phyloP scores from a whole-genome alignment of 176 grass and related monocot genomes.

The Urochloa ruziziensis region DNA sequence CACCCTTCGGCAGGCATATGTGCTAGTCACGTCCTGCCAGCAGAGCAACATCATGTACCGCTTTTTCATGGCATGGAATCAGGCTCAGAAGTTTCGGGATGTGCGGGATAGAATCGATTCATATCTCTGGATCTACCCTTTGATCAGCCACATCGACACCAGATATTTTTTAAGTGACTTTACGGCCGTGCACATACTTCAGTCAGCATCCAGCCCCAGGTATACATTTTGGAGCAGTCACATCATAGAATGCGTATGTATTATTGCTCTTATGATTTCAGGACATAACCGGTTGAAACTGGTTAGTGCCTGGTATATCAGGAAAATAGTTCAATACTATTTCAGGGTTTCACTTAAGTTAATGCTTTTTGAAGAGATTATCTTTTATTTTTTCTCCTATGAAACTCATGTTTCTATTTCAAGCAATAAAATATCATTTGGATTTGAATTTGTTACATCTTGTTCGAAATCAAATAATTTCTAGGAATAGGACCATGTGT shows the following conservation, averaged over 20 bases:
- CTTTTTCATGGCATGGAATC: slow-evolving; percentile 23
- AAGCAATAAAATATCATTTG: background rate
- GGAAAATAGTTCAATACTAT: background rate
- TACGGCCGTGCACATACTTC: background rate
- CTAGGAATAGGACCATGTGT: background rate
- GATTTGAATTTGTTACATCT: too few relatives aligned
- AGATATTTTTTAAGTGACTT: background rate
- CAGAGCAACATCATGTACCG: slow-evolving; percentile 33
- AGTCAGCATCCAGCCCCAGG: background rate
- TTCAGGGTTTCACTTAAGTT: background rate
- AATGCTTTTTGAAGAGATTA: background rate
- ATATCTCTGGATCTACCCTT: slow-evolving; percentile 24
- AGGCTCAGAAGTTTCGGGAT: slow-evolving; percentile 19
- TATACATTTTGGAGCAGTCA: background rate
- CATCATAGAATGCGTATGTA: background rate
- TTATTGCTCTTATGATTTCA: background rate
- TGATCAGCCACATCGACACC: slow-evolving; percentile 39
- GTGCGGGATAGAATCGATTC: slow-evolving; percentile 28
- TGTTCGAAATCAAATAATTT: too few relatives aligned
- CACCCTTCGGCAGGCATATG: slow-evolving; percentile 24
- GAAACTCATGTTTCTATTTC: background rate
- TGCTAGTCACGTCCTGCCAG: slow-evolving; percentile 25
- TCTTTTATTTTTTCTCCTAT: background rate
- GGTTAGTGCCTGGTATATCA: background rate
- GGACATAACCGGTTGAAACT: background rate